phyloP scores from a whole-genome alignment of 257 asterid genomes.

The Solanum dulcamara region DNA sequence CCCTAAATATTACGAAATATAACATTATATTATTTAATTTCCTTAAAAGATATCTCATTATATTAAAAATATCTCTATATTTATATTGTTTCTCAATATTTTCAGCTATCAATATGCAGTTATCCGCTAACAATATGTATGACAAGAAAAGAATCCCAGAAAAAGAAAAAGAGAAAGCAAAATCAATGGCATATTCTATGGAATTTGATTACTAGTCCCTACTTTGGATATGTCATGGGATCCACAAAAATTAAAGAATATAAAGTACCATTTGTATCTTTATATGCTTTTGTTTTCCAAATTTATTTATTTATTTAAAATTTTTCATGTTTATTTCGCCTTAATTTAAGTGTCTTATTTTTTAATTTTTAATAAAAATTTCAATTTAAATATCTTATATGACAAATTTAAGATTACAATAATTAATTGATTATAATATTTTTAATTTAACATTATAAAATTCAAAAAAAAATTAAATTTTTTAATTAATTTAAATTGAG shows the following conservation, averaged over 20 bases:
- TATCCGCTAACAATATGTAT: not conserved
- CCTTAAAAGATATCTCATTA: not conserved
- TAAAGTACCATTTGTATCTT: not conserved
- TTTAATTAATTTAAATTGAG: too few relatives aligned
- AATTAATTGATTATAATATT: too few relatives aligned
- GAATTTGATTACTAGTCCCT: not conserved
- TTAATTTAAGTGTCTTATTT: too few relatives aligned
- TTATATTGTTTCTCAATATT: not conserved
- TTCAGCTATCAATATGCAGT: not conserved
- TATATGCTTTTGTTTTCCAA: not conserved
- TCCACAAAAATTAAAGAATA: not conserved
- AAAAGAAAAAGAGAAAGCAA: not conserved
- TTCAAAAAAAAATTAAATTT: too few relatives aligned
- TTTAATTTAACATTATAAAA: too few relatives aligned
- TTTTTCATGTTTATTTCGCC: too few relatives aligned
- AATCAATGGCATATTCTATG: not conserved
- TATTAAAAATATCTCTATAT: not conserved
- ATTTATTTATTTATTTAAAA: not conserved
- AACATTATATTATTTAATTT: too few relatives aligned
- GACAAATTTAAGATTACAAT: not conserved
- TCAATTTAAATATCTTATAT: too few relatives aligned
- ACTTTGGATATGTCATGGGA: not conserved
- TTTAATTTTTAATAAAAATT: too few relatives aligned
- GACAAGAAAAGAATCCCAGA: not conserved
- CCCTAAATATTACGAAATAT: too few relatives aligned